phyloP scores from a whole-genome alignment of 768 basidiomycete genomes.

The Erythrobasidium yunnanense region DNA sequence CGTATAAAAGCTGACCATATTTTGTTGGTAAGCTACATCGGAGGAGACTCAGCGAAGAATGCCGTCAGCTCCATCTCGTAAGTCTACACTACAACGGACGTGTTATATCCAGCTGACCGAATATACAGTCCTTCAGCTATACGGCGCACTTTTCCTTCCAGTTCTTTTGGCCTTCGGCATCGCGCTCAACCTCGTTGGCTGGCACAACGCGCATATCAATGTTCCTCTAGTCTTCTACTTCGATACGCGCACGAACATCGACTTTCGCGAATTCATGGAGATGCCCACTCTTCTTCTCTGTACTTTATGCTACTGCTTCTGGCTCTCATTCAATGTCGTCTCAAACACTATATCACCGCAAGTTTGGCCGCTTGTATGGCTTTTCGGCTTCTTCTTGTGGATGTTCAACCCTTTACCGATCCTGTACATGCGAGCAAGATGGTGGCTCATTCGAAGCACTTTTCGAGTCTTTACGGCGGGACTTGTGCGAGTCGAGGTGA shows the following conservation, averaged over 20 bases:
- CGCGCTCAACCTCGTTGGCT: constrained; percentile 71
- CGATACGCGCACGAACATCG: constrained; percentile 51
- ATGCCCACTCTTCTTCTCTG: constrained; percentile 64
- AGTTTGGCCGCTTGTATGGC: constrained; percentile 71
- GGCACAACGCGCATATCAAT: constrained; percentile 67
- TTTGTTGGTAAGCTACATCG: no score
- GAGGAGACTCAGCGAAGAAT: background rate
- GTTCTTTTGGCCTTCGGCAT: constrained; percentile 64
- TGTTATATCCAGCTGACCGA: constrained; percentile 46
- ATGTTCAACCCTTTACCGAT: constrained; percentile 68
- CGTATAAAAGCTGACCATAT: no score
- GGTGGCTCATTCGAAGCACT: constrained; percentile 64
- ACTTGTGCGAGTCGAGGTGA: constrained; percentile 60
- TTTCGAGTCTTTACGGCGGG: constrained; percentile 61
- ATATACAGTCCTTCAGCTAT: constrained; percentile 65
- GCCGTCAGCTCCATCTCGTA: background rate
- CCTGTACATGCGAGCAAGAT: constrained; percentile 55
- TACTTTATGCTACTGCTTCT: constrained; percentile 54
- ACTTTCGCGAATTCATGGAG: constrained; percentile 67
- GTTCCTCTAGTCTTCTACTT: constrained; percentile 76
- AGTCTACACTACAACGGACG: no score
- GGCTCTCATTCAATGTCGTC: constrained; percentile 60
- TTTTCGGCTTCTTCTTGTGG: constrained; percentile 52
- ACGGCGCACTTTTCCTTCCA: constrained; percentile 62
- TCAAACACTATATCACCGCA: constrained; percentile 53